Percentiles rank a stretch among this genome's conserved stretches.
phyloP scores from a whole-genome alignment of 352 stramenopile genomes.

The Halophytophthora batemanensis region DNA sequence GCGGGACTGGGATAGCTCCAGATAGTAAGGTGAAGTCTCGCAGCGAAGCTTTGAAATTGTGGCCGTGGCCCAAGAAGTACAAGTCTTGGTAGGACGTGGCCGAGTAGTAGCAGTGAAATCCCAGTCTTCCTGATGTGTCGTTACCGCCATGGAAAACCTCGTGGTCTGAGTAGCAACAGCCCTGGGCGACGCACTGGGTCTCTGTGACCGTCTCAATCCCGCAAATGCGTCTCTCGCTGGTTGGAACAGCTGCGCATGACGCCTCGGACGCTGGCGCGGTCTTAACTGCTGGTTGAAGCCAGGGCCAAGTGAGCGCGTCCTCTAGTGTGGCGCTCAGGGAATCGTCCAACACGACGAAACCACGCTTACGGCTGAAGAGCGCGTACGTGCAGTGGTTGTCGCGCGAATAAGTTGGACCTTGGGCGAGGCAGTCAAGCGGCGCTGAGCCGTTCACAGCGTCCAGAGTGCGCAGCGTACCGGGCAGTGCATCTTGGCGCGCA shows the following conservation, averaged over 20 bases:
- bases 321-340: constrained; percentile 21
- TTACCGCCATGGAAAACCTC: not conserved
- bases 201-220: constrained; percentile 17
- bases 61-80: constrained; percentile 50
- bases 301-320: constrained; percentile 22
- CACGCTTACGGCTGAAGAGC: constrained; percentile 29
- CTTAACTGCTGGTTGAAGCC: constrained; percentile 10
- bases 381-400: constrained; percentile 39
- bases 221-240: constrained; percentile 20
- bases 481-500: constrained; percentile 16
- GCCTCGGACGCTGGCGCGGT: not conserved
- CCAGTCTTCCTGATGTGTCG: not conserved
- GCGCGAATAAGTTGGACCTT: constrained; percentile 25
- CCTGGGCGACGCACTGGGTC: constrained; percentile 18
- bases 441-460: constrained; percentile 28
- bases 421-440: constrained; percentile 26
- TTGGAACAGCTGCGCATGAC: constrained; percentile 12
- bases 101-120: constrained; percentile 34
- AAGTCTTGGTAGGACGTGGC: constrained; percentile 32
- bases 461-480: constrained; percentile 38
- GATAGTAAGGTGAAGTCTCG: constrained; percentile 34
- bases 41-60: constrained; percentile 36
- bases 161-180: constrained; percentile 24
- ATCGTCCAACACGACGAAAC: constrained; percentile 38
- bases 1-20: constrained; percentile 33